Base-by-base conservation (phyloP, 768 basidiomycete genomes). In the Exsudoporus frostii region DNA sequence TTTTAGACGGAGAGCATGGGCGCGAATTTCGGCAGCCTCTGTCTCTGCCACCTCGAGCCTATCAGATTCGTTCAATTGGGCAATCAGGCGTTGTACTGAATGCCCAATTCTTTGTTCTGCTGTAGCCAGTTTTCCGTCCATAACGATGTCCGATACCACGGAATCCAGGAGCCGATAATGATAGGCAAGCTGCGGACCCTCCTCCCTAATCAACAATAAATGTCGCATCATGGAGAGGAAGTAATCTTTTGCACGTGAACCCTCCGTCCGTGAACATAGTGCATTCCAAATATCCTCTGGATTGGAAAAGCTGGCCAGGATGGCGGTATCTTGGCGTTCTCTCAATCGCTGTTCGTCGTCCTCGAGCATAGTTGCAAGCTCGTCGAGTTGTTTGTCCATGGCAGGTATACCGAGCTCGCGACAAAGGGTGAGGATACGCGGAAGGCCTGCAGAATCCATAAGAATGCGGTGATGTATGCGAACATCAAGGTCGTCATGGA, bases 191-290 rank as follows among this genome's bases (percentile, higher is more conserved):
- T 85, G 78, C 33, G 87, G 86, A 6, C 88, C 91, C 59, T 98
- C 92, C 61, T 92, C 90, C 49, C 88, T 83, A 59, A 98, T 90
- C 59, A 98, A 82, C 19, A 98, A 77, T 51, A 99, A 70, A 71
- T 98, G 94, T 65, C 93, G 92, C 81, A 98, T 82, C 70, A 93
- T 88, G n/a, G 92, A 91, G 38, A 95, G 74, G 68, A 99, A 89
- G 67, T 95, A 86, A 57, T 90, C 85, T 59, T 80, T 77, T 7
- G 94, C 93, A 53, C 82, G 83, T 14, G 88, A 84, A 39, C 87
- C 86, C 54, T 84, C 78, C n/a, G 87, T 85, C 66, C 81, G 86
- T n/a, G 82, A 73, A 56, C 81, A 80, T 43, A 99, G 78, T 3
- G 90, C 88, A 48, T 86, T 83, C 74, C 89, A 96, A 30, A 98